phyloP scores from a whole-genome alignment of 352 stramenopile genomes.

The Globisporangium nodosum region DNA sequence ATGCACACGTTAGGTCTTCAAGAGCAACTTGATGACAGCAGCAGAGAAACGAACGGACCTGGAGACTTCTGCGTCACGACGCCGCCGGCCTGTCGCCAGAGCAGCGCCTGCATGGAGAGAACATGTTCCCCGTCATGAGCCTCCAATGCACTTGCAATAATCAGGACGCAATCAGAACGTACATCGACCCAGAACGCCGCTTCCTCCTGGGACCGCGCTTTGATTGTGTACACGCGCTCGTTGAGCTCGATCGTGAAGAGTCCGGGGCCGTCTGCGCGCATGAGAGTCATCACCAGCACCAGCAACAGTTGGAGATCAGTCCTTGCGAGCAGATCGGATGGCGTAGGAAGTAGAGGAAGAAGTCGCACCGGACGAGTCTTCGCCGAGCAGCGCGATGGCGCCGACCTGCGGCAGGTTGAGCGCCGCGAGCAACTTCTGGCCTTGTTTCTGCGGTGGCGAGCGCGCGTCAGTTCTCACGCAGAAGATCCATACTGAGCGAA shows the following conservation, averaged over 20 bases:
- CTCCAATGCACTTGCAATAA: neutral
- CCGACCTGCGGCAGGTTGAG: constrained; percentile 92
- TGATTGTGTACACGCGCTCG: constrained; percentile 89
- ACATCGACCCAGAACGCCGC: constrained; percentile 85
- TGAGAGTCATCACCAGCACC: neutral
- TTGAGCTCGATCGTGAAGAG: constrained; percentile 89
- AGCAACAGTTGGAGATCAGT: neutral
- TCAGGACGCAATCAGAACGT: constrained; percentile 1
- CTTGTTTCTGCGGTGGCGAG: constrained; percentile 62
- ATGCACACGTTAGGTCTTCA: too few relatives aligned
- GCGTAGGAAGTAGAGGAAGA: neutral
- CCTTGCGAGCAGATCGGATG: neutral
- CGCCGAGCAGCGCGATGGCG: constrained; percentile 61
- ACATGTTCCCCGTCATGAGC: too few relatives aligned
- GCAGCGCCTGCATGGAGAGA: constrained; percentile 33
- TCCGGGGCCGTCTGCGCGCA: constrained; percentile 54
- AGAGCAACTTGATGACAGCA: neutral
- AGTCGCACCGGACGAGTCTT: constrained; percentile 54
- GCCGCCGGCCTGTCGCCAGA: constrained; percentile 78
- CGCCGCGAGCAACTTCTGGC: constrained; percentile 91
- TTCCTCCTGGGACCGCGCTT: constrained; percentile 81
- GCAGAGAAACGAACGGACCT: constrained; percentile 18
- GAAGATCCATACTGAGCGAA: too few relatives aligned
- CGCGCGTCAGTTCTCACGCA: neutral
- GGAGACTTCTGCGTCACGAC: constrained; percentile 78